Conservation (phyloP, 2,329 filamentous ascomycete genomes). For the Arthroderma sp. region DNA sequence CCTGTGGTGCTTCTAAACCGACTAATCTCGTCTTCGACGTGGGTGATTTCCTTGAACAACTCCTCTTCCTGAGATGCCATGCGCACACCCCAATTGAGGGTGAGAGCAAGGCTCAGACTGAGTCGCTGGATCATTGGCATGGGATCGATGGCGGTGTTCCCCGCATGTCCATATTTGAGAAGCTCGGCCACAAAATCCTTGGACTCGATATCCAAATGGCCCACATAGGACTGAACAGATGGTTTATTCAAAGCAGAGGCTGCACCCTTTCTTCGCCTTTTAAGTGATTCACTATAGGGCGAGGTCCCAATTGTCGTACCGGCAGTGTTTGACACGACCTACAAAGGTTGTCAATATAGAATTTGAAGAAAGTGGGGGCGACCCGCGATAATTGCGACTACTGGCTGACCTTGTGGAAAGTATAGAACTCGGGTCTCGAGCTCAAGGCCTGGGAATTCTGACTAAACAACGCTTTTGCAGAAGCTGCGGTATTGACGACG, state of each 20-base stretch:
- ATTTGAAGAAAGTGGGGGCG: not conserved
- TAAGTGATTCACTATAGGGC: conserved; percentile 53
- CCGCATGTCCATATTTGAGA: conserved; percentile 45
- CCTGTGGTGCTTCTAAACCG: conserved; percentile 49
- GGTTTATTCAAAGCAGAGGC: conserved; percentile 55
- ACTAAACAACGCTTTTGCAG: conserved; percentile 42
- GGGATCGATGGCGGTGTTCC: conserved; percentile 46
- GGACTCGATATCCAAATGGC: conserved; percentile 51
- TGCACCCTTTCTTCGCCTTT: conserved; percentile 52
- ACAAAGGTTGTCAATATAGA: not conserved
- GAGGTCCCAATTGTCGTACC: conserved; percentile 58
- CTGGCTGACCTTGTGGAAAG: conserved; percentile 43
- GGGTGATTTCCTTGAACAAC: conserved; percentile 51
- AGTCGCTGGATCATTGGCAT: conserved; percentile 58
- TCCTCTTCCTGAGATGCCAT: conserved; percentile 48
- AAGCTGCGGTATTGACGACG: conserved; percentile 44
- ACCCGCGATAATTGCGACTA: not conserved
- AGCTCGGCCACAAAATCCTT: conserved; percentile 52
- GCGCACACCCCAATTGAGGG: conserved; percentile 54
- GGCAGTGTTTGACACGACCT: conserved; percentile 53
- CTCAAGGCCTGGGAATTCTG: conserved; percentile 44
- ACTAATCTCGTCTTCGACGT: conserved; percentile 50
- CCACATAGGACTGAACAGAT: conserved; percentile 50
- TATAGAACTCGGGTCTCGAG: conserved; percentile 47
- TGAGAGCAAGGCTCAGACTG: conserved; percentile 49